These are phyloP conservation scores for Cronartium quercuum DNA, from an alignment of 1,284 basidiomycete genomes.

Conservation along the genomic window DNA sequence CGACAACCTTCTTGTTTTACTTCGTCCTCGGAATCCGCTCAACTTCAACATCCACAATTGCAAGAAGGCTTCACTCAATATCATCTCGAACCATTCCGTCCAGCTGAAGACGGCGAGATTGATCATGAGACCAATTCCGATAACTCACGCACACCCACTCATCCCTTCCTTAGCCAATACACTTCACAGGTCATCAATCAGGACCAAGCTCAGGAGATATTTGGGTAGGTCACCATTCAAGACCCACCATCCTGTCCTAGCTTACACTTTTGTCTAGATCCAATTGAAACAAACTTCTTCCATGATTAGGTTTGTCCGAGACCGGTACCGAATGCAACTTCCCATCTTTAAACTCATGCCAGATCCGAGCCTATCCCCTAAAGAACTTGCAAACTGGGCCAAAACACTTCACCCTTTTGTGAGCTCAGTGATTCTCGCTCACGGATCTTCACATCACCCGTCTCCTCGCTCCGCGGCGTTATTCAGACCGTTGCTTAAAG, in stretches of 20 bases:
- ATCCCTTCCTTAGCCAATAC: background rate
- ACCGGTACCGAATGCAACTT: background rate
- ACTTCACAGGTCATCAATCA: background rate
- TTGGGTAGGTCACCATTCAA: background rate
- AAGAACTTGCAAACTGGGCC: background rate
- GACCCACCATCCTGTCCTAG: background rate
- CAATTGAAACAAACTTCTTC: background rate
- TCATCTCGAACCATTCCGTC: background rate
- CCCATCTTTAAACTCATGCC: background rate
- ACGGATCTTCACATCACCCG: slow-evolving; percentile 3
- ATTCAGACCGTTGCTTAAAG: slow-evolving; percentile 1
- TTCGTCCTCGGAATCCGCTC: too few relatives aligned
- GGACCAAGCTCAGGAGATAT: background rate
- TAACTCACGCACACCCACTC: background rate
- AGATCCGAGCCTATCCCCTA: background rate
- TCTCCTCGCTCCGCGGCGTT: background rate
- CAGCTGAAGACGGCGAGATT: background rate
- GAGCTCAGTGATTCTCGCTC: background rate
- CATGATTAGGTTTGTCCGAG: background rate
- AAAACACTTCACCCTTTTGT: background rate
- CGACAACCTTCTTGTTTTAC: background rate
- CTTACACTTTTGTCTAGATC: background rate
- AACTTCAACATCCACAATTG: background rate
- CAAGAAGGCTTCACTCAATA: background rate
- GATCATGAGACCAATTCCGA: background rate